Conservation (phyloP, 2,329 filamentous ascomycete genomes). For the Botrytis hyacinthi region DNA sequence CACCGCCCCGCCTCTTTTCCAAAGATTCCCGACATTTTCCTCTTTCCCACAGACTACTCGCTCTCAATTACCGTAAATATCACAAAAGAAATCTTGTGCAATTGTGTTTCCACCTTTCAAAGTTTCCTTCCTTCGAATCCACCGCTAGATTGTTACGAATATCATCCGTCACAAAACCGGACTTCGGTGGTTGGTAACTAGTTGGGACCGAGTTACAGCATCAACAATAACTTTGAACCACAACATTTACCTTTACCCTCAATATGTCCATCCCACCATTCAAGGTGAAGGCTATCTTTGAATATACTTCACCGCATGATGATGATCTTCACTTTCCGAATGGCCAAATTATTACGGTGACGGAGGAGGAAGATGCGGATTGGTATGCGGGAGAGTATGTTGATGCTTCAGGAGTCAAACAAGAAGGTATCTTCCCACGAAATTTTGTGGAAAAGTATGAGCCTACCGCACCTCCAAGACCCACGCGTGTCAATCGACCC, state of each 20-base stretch:
- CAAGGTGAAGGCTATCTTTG: slow-evolving; percentile 94
- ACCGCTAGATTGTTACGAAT: slow-evolving; percentile 11
- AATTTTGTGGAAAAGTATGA: slow-evolving; percentile 98
- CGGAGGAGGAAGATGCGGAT: slow-evolving; percentile 85
- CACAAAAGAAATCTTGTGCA: slow-evolving; percentile 1
- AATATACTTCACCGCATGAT: slow-evolving; percentile 89
- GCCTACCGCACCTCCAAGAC: slow-evolving; percentile 83
- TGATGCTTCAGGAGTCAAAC: slow-evolving; percentile 69
- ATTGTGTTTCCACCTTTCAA: background rate
- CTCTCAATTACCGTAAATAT: slow-evolving; percentile 19
- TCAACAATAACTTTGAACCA: slow-evolving; percentile 14
- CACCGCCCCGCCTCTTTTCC: slow-evolving; percentile 32
- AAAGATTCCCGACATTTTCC: slow-evolving; percentile 21
- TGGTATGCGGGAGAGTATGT: slow-evolving; percentile 91
- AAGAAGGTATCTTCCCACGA: slow-evolving; percentile 86
- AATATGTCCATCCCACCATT: slow-evolving; percentile 72
- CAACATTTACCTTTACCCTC: background rate
- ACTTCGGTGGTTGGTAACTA: slow-evolving; percentile 30
- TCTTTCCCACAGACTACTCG: slow-evolving; percentile 19
- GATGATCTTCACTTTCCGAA: slow-evolving; percentile 86
- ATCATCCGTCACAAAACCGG: slow-evolving; percentile 22
- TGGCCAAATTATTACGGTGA: slow-evolving; percentile 92
- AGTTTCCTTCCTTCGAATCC: slow-evolving; percentile 10
- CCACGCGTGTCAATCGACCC: slow-evolving; percentile 64
- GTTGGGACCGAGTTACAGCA: slow-evolving; percentile 17